Conservation (phyloP, 305 asterid species). For the Fraxinus sp. region DNA sequence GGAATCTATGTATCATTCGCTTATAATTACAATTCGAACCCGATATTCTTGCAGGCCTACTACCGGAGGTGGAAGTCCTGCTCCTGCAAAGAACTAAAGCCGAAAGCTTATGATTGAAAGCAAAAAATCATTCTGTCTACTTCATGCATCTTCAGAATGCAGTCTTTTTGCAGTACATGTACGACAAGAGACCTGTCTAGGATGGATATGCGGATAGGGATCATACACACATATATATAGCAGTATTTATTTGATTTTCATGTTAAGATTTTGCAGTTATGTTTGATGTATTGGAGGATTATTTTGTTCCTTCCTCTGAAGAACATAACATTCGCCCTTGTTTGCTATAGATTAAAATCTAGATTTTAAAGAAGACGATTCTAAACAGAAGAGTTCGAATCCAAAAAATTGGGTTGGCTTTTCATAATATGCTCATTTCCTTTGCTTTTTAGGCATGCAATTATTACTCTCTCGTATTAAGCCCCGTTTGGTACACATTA, state of each 20-base stretch:
- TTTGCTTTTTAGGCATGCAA: not conserved
- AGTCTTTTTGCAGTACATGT: not conserved
- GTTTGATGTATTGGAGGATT: not conserved
- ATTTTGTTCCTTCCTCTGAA: not conserved
- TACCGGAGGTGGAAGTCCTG: slow-evolving; percentile 63
- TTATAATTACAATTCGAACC: not conserved
- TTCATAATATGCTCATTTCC: not conserved
- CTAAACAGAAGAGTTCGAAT: not conserved
- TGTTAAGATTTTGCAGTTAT: not conserved
- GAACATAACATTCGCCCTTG: not conserved
- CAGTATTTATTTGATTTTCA: not conserved
- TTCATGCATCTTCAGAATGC: not conserved
- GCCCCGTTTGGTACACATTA: too few relatives aligned
- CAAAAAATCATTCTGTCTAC: not conserved
- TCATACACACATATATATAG: not conserved
- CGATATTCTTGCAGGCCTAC: slow-evolving; percentile 62
- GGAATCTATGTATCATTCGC: not conserved
- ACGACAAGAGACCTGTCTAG: not conserved
- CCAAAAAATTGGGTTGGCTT: not conserved
- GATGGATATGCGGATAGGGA: not conserved
- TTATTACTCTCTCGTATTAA: not conserved
- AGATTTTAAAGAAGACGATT: not conserved
- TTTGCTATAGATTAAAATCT: too few relatives aligned
- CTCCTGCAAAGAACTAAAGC: slow-evolving; percentile 52
- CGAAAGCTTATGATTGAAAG: not conserved